Conservation (phyloP, 1,284 basidiomycete species). For the Ceratobasidium sp. region DNA sequence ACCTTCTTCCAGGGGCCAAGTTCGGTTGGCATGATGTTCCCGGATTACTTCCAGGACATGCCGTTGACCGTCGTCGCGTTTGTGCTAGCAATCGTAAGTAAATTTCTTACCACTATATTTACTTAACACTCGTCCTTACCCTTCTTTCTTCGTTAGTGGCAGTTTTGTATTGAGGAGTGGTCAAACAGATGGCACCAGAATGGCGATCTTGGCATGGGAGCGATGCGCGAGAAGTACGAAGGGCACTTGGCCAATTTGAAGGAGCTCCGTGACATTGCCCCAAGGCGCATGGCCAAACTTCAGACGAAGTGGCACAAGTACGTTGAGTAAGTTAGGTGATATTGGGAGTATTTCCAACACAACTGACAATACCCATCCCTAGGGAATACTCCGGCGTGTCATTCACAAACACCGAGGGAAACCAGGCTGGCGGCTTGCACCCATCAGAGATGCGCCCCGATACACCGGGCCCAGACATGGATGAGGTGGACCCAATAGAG, state of each 20-base stretch:
- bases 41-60: constrained; percentile 25
- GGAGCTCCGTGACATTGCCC: neutral
- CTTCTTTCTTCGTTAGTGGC: neutral
- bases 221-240: constrained; percentile 14
- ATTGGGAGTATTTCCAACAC: too few relatives aligned
- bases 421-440: neutral
- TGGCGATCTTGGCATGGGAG: neutral
- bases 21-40: constrained; percentile 9
- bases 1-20: constrained; percentile 1
- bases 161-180: constrained; percentile 13
- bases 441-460: neutral
- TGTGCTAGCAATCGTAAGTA: constrained; percentile 11
- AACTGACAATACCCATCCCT: neutral
- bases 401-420: neutral
- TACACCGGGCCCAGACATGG: neutral
- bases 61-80: constrained; percentile 7
- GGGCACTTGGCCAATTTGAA: neutral
- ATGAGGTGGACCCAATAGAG: neutral
- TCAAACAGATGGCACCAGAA: neutral
- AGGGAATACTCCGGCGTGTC: neutral
- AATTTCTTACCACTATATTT: neutral
- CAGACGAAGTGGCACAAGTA: neutral
- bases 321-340: neutral
- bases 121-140: neutral
- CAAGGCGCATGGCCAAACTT: neutral